Conservation (phyloP, 305 asterid genomes). For the Fraxinus platypoda region DNA sequence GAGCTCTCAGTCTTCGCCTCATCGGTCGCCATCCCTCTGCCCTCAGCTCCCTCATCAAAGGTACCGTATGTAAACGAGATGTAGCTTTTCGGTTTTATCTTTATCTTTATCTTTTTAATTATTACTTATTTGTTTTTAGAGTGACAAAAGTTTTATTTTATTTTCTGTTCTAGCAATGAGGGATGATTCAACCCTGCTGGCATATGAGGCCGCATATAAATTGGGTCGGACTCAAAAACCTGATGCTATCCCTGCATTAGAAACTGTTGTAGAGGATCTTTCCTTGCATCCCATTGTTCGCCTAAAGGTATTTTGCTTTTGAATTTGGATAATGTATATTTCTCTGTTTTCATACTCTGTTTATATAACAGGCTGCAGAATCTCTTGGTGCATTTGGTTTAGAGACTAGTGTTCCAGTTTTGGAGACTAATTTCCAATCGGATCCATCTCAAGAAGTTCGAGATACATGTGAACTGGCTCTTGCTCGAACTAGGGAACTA, state of each 20-base stretch:
- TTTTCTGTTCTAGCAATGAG: conserved; percentile 49
- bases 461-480: neutral
- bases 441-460: too few relatives aligned
- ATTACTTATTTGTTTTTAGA: too few relatives aligned
- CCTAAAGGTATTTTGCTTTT: too few relatives aligned
- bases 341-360: conserved; percentile 2
- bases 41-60: too few relatives aligned
- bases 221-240: conserved; percentile 93
- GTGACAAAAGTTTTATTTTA: too few relatives aligned
- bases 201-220: conserved; percentile 95
- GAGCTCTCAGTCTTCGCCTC: too few relatives aligned
- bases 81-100: too few relatives aligned
- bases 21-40: too few relatives aligned
- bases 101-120: too few relatives aligned
- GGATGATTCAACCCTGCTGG: conserved; percentile 82
- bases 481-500: conserved; percentile 40
- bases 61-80: too few relatives aligned
- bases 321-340: conserved; percentile 19
- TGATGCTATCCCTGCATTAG: conserved; percentile 76
- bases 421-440: too few relatives aligned
- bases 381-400: conserved; percentile 32
- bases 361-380: conserved; percentile 62
- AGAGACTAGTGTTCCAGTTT: too few relatives aligned
- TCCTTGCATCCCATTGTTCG: conserved; percentile 81
- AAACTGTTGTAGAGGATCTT: conserved; percentile 60